Evolutionary conservation across 208 protist species (phyloP).

Genomic region (Porcisia deanei): DNA sequence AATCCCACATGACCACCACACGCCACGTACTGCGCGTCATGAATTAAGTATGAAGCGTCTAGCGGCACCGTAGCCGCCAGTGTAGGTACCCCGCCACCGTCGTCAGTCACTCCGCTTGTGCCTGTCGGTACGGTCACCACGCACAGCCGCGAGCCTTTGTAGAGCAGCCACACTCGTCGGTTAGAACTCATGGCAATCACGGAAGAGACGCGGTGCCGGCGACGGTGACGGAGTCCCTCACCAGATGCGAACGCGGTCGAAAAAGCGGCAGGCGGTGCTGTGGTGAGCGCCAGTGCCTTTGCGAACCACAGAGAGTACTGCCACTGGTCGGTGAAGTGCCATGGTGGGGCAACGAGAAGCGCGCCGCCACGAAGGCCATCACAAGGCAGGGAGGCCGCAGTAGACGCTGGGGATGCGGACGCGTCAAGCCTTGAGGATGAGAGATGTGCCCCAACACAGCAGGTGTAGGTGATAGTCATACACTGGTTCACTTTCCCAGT

Average conservation of each 20-base stretch:
- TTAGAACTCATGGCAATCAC: constrained; percentile 26
- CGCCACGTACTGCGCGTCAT: constrained; percentile 28
- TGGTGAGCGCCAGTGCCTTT: constrained; percentile 1
- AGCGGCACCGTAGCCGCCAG: constrained; percentile 8
- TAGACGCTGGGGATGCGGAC: neutral
- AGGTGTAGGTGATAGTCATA: constrained; percentile 14
- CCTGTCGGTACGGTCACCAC: constrained; percentile 17
- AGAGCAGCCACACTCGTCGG: constrained; percentile 25
- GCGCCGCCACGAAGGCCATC: neutral
- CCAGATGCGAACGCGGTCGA: neutral
- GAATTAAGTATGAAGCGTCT: neutral
- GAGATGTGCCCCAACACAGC: constrained; percentile 18
- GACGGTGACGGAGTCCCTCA: constrained; percentile 1
- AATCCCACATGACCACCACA: constrained; percentile 20
- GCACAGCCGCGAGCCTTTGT: constrained; percentile 2
- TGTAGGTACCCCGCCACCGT: neutral
- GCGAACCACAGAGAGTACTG: constrained; percentile 24
- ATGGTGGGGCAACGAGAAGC: constrained; percentile 28
- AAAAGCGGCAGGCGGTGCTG: neutral
- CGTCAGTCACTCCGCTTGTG: neutral
- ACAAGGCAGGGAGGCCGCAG: neutral
- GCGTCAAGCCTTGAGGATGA: neutral
- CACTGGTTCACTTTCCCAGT: neutral
- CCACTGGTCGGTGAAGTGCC: constrained; percentile 27
- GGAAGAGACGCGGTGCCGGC: neutral